These are phyloP conservation scores for Microthlaspi erraticum DNA, from an alignment of 345 rosid genomes.

Conservation along the genomic window DNA sequence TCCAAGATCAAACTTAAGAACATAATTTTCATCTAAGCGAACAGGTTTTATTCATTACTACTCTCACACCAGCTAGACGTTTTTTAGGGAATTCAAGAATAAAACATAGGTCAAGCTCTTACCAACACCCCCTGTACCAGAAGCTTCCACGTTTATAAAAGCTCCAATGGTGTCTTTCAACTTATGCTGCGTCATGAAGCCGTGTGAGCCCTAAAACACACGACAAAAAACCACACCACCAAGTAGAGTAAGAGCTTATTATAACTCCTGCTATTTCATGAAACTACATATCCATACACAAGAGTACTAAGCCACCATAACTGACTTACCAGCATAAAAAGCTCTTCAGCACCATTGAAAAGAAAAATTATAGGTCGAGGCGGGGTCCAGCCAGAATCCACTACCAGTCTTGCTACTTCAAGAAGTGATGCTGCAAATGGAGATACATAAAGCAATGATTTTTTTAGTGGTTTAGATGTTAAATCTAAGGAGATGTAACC, in stretches of 20 bases:
- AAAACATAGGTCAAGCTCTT: conserved; percentile 37
- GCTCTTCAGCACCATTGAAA: conserved; percentile 96
- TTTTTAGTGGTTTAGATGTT: conserved; percentile 22
- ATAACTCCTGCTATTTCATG: conserved; percentile 14
- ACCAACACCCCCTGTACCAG: conserved; percentile 97
- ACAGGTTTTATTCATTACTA: background rate
- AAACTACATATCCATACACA: conserved; percentile 2
- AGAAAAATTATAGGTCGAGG: conserved; percentile 88
- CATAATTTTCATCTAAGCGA: background rate
- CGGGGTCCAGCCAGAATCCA: conserved; percentile 88
- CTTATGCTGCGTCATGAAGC: conserved; percentile 84
- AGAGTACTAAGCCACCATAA: conserved; percentile 19
- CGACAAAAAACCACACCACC: conserved; percentile 34
- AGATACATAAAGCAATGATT: conserved; percentile 26
- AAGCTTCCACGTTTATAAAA: conserved; percentile 90
- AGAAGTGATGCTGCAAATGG: conserved; percentile 78
- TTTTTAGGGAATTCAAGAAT: background rate
- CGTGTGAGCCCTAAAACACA: conserved; percentile 87
- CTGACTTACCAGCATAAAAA: conserved; percentile 75
- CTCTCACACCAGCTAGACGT: background rate
- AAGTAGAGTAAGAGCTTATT: conserved; percentile 8
- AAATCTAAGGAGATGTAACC: conserved; percentile 6
- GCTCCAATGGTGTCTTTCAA: conserved; percentile 93
- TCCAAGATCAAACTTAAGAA: conserved; percentile 22
- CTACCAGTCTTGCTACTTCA: conserved; percentile 80